A percentile compares a stretch with the other conserved stretches of the same genome.
Evolutionary conservation across 441 rosid species (phyloP).

Genomic region (Hypseocharis bilobata): DNA sequence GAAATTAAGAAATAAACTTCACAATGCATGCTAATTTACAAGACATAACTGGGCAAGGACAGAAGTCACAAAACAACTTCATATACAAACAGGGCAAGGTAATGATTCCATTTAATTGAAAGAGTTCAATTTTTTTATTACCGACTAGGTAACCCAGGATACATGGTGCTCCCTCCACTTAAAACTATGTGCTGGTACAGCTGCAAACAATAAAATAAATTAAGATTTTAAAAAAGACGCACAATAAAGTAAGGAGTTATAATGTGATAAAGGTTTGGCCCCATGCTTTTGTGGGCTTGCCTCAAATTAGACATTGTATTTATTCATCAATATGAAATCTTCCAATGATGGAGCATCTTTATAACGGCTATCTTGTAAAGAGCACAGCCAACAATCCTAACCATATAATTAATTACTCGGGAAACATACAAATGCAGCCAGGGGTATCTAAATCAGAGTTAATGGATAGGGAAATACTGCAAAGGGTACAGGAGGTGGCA

Average conservation of each 20-base stretch:
- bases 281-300: neutral
- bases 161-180: conserved; percentile 99
- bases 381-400: conserved; percentile 1
- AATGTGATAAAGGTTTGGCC: neutral
- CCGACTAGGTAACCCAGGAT: conserved; percentile 98
- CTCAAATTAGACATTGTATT: neutral
- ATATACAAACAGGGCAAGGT: conserved; percentile 2
- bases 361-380: neutral
- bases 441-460: neutral
- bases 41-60: neutral
- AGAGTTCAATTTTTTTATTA: conserved; percentile 22
- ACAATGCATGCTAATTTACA: neutral
- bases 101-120: neutral
- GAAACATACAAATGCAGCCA: neutral
- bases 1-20: neutral
- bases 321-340: conserved; percentile 7
- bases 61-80: too few relatives aligned
- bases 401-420: conserved; percentile 1
- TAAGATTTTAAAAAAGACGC: neutral
- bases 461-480: neutral
- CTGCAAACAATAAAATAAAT: conserved; percentile 35
- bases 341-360: neutral
- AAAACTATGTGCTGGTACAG: conserved; percentile 92
- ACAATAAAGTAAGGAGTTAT: neutral
- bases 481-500: conserved; percentile 1